Evolutionary conservation across 768 basidiomycete species (phyloP), one percentile per base, ranked within the genome.

Genomic region (Collybiopsis luxurians): DNA sequence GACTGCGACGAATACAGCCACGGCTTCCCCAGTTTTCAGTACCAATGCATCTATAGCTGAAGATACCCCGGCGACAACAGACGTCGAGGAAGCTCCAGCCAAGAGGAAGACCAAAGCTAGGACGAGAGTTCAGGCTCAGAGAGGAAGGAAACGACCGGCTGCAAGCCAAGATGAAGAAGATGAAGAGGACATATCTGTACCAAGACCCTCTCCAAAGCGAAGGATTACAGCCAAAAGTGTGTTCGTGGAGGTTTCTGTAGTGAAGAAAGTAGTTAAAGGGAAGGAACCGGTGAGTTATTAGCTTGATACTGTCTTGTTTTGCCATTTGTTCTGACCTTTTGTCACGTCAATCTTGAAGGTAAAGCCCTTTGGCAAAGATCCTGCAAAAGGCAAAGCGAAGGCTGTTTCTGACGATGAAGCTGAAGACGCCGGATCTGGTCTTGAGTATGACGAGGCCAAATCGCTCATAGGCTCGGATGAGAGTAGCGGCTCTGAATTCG

Each of bases 401-500:
- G 55, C 56, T 15, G 49, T 65, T 5, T 58, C 63, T 1, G 61
- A 60, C n/a, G 65, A 70, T 45, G 70, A 69, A 38, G 67, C 64
- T 13, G 31, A 34, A n/a, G 74, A 75, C 2, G 64, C 55, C 11
- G 58, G 63, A 24, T 74, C 72, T 36, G 73, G 71, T 19, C 63
- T 74, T 38, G 77, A 77, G 38, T 76, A 72, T 57, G 70, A 73
- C 46, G 77, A 77, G 42, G 61, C 68, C 21, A 67, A 66, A 15
- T 65, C 65, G 15, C 46, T 78, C 26, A 72, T 75, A 11, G 85
- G 87, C 56, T 83, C 79, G 17, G 79, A 79, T 28, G 79, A 74
- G 53, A 82, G 79, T 65, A 82, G 79, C 65, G 84, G 77, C 26
- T 89, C 88, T 39, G 86, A 87, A 55, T 89, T 86, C 60, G 72